Percentiles rank a stretch among this genome's conserved stretches.
phyloP scores from a whole-genome alignment of 345 rosid species.

The Kandelia obovata region DNA sequence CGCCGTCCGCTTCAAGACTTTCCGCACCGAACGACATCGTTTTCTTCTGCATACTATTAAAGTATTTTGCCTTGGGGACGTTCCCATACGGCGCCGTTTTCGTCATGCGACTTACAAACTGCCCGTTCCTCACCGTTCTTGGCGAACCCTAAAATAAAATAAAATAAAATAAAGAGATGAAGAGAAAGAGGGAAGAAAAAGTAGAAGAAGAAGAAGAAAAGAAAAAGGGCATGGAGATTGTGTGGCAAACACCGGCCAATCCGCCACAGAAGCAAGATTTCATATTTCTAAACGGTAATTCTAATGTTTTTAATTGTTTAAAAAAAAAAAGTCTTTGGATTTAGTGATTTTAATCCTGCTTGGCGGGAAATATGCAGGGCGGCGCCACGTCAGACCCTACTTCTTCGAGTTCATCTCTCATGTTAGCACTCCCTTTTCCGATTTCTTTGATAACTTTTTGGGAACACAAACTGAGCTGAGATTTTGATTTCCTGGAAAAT shows the following conservation, averaged over 20 bases:
- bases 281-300: conserved; percentile 61
- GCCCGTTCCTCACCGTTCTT: neutral
- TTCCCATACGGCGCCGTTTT: conserved; percentile 22
- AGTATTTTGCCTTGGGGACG: too few species aligned
- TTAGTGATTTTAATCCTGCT: neutral
- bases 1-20: too few species aligned
- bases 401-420: conserved; percentile 91
- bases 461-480: too few species aligned
- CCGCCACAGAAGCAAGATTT: conserved; percentile 62
- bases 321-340: neutral
- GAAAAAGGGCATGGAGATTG: conserved; percentile 40
- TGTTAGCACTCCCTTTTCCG: conserved; percentile 24
- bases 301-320: neutral
- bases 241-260: conserved; percentile 62
- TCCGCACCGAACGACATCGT: conserved; percentile 25
- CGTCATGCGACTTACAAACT: neutral
- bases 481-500: too few species aligned
- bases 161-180: conserved; percentile 11
- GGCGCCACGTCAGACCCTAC: conserved; percentile 85
- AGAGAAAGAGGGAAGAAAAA: conserved; percentile 25
- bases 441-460: too few species aligned
- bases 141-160: neutral
- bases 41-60: neutral
- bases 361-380: conserved; percentile 49
- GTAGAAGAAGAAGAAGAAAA: conserved; percentile 22